Percentiles rank a stretch among this genome's conserved stretches.
Evolutionary conservation across 805 yeast genomes (phyloP).

Genomic region (Nematodospora valgi): DNA sequence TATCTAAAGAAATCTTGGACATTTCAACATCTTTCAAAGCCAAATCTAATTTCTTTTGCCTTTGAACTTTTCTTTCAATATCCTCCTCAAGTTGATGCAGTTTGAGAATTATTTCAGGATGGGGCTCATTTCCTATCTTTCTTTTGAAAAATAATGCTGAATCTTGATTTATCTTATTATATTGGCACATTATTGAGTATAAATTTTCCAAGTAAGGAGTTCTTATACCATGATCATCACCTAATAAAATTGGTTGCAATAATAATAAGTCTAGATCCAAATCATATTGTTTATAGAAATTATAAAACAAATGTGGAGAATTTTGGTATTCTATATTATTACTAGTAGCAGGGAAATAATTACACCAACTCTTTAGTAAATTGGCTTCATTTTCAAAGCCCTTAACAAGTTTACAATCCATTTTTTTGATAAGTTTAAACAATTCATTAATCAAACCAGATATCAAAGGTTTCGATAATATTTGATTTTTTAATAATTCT

Average conservation of each 20-base stretch:
- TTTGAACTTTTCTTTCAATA: conserved; percentile 13
- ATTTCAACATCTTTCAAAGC: conserved; percentile 15
- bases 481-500: conserved; percentile 53
- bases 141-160: conserved; percentile 31
- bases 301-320: conserved; percentile 63
- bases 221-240: conserved; percentile 82
- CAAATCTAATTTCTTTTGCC: conserved; percentile 10
- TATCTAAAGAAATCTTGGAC: conserved; percentile 18
- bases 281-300: conserved; percentile 50
- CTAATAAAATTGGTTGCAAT: conserved; percentile 81
- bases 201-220: conserved; percentile 89
- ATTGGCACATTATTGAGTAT: conserved; percentile 74
- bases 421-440: conserved; percentile 65
- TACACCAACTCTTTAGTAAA: conserved; percentile 52
- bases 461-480: conserved; percentile 80
- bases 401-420: conserved; percentile 70
- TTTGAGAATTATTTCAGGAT: not conserved
- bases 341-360: conserved; percentile 33
- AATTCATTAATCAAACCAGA: conserved; percentile 78
- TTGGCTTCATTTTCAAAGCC: conserved; percentile 67
- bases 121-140: not conserved
- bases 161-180: conserved; percentile 42
- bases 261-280: conserved; percentile 71
- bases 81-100: conserved; percentile 6
- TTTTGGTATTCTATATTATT: conserved; percentile 36